These are phyloP conservation scores for Salvia sclarea DNA, from an alignment of 305 asterid genomes.

Conservation along the genomic window DNA sequence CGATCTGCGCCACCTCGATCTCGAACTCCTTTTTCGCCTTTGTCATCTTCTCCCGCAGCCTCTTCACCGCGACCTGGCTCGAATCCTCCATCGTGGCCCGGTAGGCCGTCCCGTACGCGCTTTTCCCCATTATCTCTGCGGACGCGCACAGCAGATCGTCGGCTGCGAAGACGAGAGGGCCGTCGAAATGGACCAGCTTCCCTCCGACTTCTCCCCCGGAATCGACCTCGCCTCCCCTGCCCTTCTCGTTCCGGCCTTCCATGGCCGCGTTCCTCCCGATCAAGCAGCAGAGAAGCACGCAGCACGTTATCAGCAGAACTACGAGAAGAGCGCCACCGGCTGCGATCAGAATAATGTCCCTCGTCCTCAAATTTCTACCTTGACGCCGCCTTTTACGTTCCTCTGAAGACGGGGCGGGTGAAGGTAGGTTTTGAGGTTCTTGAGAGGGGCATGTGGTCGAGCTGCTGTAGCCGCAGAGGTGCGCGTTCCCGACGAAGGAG, in stretches of 20 bases:
- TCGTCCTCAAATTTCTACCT: conserved; percentile 54
- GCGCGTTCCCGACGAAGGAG: conserved; percentile 65
- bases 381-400: conserved; percentile 25
- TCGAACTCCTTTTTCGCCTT: conserved; percentile 74
- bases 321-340: conserved; percentile 60
- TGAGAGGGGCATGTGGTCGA: conserved; percentile 56
- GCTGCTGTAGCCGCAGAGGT: conserved; percentile 69
- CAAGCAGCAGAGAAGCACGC: conserved; percentile 46
- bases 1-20: conserved; percentile 57
- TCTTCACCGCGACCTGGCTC: conserved; percentile 71
- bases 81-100: conserved; percentile 77
- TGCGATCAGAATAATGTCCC: conserved; percentile 74
- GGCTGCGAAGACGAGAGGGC: conserved; percentile 70
- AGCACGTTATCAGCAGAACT: conserved; percentile 28
- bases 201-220: conserved; percentile 69
- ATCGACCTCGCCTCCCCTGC: conserved; percentile 42
- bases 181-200: conserved; percentile 79
- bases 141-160: conserved; percentile 82
- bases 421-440: conserved; percentile 41
- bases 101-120: conserved; percentile 78
- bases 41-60: conserved; percentile 77
- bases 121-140: conserved; percentile 87
- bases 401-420: too few species aligned
- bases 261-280: conserved; percentile 50
- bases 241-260: conserved; percentile 37